Evolutionary conservation across 345 rosid genomes (phyloP).

Genomic region (Toxicodendron radicans): DNA sequence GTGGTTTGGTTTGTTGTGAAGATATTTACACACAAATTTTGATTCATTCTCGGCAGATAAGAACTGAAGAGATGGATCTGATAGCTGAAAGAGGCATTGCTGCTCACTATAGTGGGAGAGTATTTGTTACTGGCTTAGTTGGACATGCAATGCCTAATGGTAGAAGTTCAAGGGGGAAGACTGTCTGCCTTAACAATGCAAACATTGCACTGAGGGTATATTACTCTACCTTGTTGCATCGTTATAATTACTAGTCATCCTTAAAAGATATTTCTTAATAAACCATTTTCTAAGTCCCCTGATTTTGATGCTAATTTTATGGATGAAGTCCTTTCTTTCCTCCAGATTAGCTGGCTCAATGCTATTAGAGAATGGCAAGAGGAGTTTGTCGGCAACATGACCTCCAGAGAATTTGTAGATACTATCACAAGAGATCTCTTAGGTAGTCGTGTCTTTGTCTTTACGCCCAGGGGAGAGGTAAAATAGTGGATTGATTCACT

Average conservation of each 20-base stretch:
- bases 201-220: constrained; percentile 92
- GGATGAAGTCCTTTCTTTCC: constrained; percentile 30
- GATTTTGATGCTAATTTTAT: constrained; percentile 33
- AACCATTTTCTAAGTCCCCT: constrained; percentile 16
- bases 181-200: constrained; percentile 83
- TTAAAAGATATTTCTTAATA: constrained; percentile 13
- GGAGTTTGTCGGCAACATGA: constrained; percentile 99
- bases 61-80: constrained; percentile 98
- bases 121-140: constrained; percentile 66
- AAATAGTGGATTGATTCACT: constrained; percentile 23
- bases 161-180: constrained; percentile 76
- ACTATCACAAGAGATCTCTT: constrained; percentile 85
- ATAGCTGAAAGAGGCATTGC: constrained; percentile 99
- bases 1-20: not conserved
- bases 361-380: constrained; percentile 99
- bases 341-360: constrained; percentile 92
- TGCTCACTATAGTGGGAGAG: constrained; percentile 94
- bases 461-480: constrained; percentile 86
- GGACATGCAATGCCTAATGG: constrained; percentile 63
- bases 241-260: constrained; percentile 17
- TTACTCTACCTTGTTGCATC: constrained; percentile 23
- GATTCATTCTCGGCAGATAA: constrained; percentile 53
- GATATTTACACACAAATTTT: not conserved
- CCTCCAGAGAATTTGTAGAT: constrained; percentile 98
- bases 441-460: constrained; percentile 95